A percentile compares a stretch with the other conserved stretches of the same genome.
Conservation (phyloP, 2,329 filamentous ascomycete species). For the Aspergillus calidoustus region DNA sequence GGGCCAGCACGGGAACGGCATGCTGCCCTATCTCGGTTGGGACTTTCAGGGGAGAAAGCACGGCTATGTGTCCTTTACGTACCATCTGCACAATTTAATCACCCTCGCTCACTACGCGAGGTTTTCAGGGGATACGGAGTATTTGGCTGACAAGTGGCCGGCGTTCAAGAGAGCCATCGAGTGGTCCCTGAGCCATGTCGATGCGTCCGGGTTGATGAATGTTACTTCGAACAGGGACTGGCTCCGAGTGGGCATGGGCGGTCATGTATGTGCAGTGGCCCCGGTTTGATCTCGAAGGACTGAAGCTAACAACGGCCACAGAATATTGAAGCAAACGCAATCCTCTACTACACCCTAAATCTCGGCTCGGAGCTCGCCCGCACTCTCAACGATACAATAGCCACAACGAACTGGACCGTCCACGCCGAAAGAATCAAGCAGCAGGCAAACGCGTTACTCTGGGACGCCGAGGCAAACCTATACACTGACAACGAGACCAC, state of each 20-base stretch:
- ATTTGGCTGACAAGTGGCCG: conserved; percentile 48
- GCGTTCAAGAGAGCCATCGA: conserved; percentile 50
- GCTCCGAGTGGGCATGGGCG: conserved; percentile 57
- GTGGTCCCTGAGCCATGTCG: conserved; percentile 49
- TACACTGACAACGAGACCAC: conserved; percentile 38
- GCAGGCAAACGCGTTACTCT: too few relatives aligned
- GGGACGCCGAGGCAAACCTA: conserved; percentile 11
- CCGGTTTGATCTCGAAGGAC: too few relatives aligned
- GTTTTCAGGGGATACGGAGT: conserved; percentile 47
- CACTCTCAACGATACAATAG: conserved; percentile 33
- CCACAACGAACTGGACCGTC: neutral
- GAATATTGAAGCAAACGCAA: conserved; percentile 47
- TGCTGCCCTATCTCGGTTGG: conserved; percentile 56
- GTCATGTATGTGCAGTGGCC: conserved; percentile 39
- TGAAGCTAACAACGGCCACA: conserved; percentile 4
- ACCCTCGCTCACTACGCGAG: conserved; percentile 52
- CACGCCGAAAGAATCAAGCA: too few relatives aligned
- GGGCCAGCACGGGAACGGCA: conserved; percentile 50
- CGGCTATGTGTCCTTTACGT: conserved; percentile 54
- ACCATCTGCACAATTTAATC: conserved; percentile 58
- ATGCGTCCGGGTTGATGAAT: conserved; percentile 51
- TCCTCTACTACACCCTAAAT: conserved; percentile 45
- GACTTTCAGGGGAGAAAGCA: conserved; percentile 39
- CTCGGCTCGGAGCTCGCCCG: conserved; percentile 29
- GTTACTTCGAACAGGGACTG: conserved; percentile 52